Conservation (phyloP, 768 basidiomycete genomes). For the Suillus fuscotomentosus region DNA sequence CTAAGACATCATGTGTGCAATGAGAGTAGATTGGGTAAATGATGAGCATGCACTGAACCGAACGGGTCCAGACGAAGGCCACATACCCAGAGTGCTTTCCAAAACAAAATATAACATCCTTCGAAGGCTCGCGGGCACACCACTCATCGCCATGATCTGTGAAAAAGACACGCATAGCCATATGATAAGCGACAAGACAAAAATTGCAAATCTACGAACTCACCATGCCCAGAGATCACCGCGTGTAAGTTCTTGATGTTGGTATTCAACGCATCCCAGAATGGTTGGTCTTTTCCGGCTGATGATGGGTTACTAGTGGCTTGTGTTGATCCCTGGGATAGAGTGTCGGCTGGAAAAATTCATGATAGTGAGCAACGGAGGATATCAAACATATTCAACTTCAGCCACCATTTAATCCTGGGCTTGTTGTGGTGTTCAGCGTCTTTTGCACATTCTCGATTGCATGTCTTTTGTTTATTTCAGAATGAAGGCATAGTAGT, state of each 20-base stretch:
- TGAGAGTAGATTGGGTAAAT: background rate
- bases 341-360: constrained; percentile 43
- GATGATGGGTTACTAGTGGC: constrained; percentile 39
- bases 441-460: constrained; percentile 34
- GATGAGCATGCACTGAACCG: background rate
- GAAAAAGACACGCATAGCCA: background rate
- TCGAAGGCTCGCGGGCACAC: constrained; percentile 66
- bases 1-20: constrained; percentile 28
- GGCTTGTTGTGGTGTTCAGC: constrained; percentile 39
- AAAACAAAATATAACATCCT: constrained; percentile 71
- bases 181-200: constrained; percentile 8
- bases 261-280: constrained; percentile 59
- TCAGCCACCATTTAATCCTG: constrained; percentile 40
- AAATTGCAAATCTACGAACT: background rate
- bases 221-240: constrained; percentile 72
- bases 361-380: background rate
- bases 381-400: background rate
- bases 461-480: constrained; percentile 11
- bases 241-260: constrained; percentile 66
- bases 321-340: constrained; percentile 62
- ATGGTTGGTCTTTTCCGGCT: constrained; percentile 51
- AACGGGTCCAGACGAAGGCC: background rate
- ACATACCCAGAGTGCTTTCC: constrained; percentile 70
- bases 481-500: background rate
- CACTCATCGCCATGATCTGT: constrained; percentile 79